These are phyloP conservation scores for Penicillium dipodomyicola DNA, from an alignment of 495 filamentous ascomycete genomes.

Conservation along the genomic window DNA sequence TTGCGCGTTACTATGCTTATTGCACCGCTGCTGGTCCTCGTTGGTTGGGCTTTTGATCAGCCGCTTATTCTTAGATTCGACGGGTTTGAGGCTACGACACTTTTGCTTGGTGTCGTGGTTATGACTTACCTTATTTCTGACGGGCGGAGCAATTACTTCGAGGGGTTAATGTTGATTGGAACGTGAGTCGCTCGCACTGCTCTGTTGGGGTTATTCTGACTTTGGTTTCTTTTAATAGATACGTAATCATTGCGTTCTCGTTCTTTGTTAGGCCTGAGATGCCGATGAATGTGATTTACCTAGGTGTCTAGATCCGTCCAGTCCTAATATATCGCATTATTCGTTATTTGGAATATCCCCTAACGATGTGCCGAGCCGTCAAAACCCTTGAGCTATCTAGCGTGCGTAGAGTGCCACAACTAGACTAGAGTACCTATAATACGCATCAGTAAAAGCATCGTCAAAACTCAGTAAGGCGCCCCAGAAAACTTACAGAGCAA, in stretches of 20 bases:
- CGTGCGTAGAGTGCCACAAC: constrained; percentile 13
- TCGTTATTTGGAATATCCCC: background rate
- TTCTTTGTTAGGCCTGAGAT: constrained; percentile 20
- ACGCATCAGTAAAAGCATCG: background rate
- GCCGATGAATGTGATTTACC: constrained; percentile 3
- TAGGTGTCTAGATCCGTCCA: background rate
- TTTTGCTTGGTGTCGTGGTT: constrained; percentile 36
- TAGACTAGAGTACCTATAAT: constrained; percentile 9
- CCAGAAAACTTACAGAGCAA: constrained; percentile 18
- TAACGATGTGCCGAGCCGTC: background rate
- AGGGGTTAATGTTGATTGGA: constrained; percentile 27
- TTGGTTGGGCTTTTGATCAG: constrained; percentile 36
- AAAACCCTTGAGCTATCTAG: background rate
- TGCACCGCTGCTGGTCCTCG: constrained; percentile 35
- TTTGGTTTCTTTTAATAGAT: constrained; percentile 4
- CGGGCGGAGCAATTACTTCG: constrained; percentile 66
- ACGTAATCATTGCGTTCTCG: constrained; percentile 15
- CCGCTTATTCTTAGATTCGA: constrained; percentile 36
- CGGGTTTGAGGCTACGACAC: constrained; percentile 35
- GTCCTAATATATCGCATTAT: background rate
- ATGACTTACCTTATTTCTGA: constrained; percentile 54
- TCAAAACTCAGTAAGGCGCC: too few relatives aligned
- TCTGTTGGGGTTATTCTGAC: background rate
- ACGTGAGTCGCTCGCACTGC: constrained; percentile 18
- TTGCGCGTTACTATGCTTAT: constrained; percentile 35